phyloP scores from a whole-genome alignment of 1,284 basidiomycete species.

The Mycosarcoma maydis region DNA sequence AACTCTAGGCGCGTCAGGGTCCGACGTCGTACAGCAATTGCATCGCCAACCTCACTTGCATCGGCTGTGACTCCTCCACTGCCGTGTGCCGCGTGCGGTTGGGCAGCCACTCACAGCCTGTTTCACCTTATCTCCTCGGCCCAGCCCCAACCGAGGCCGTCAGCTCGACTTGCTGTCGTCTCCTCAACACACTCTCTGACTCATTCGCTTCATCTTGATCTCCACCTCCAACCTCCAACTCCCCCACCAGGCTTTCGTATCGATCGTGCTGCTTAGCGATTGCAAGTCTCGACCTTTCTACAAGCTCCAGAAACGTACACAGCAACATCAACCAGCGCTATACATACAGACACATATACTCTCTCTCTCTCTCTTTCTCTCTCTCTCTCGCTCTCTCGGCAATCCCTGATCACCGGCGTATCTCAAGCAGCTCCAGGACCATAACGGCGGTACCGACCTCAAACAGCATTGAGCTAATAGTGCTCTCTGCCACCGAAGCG shows the following conservation, averaged over 20 bases:
- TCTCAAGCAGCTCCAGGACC: slow-evolving; percentile 2
- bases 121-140: slow-evolving; percentile 41
- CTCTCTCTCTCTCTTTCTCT: too few relatives aligned
- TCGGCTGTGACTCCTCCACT: slow-evolving; percentile 36
- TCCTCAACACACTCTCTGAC: not conserved
- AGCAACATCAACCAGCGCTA: too few relatives aligned
- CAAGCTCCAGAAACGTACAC: not conserved
- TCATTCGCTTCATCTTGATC: not conserved
- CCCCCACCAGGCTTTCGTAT: not conserved
- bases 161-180: not conserved
- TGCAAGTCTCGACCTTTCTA: not conserved
- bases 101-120: too few relatives aligned
- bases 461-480: slow-evolving; percentile 33
- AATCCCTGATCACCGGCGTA: not conserved
- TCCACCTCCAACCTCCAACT: not conserved
- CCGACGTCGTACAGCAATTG: slow-evolving; percentile 4
- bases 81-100: not conserved
- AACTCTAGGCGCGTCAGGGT: slow-evolving; percentile 23
- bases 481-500: slow-evolving; percentile 31
- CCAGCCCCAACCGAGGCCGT: slow-evolving; percentile 18
- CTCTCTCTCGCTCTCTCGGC: too few relatives aligned
- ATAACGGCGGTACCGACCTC: slow-evolving; percentile 10
- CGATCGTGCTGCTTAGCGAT: not conserved
- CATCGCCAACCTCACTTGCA: slow-evolving; percentile 4
- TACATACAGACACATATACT: not conserved